Evolutionary conservation across 2,329 filamentous ascomycete species (phyloP).

Genomic region (Leptographium lundbergii): DNA sequence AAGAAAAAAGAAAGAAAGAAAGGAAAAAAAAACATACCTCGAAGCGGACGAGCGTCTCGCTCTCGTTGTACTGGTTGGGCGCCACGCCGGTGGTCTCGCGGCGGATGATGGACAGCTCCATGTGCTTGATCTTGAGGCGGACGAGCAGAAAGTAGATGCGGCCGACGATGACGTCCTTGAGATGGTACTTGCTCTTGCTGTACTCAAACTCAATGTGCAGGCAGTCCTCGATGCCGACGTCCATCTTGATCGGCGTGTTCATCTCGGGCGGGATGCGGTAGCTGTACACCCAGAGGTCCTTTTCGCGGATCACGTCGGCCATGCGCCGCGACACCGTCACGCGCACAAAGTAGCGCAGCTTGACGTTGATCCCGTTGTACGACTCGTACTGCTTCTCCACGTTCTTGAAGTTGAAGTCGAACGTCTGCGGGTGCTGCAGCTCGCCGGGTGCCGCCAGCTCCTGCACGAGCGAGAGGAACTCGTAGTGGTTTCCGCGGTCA

Average conservation of each 20-base stretch:
- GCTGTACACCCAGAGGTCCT: constrained; percentile 99
- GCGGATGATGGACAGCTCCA: constrained; percentile 96
- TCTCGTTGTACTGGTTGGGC: constrained; percentile 99
- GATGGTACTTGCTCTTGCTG: constrained; percentile 96
- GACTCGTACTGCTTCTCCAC: constrained; percentile 99
- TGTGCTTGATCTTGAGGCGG: constrained; percentile 97
- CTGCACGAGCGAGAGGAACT: constrained; percentile 94
- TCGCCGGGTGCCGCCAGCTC: constrained; percentile 94
- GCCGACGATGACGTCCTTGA: constrained; percentile 98
- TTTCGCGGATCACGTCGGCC: constrained; percentile 96
- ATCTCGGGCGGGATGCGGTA: constrained; percentile 97
- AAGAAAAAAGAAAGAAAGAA: not conserved
- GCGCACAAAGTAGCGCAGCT: constrained; percentile 94
- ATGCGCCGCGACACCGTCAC: constrained; percentile 94
- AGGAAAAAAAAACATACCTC: constrained; percentile 43
- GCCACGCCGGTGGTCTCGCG: constrained; percentile 92
- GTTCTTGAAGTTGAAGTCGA: constrained; percentile 99
- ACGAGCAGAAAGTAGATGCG: constrained; percentile 97
- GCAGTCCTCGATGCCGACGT: constrained; percentile 98
- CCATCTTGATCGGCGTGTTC: constrained; percentile 99
- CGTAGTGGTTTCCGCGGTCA: constrained; percentile 97
- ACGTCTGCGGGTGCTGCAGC: constrained; percentile 95
- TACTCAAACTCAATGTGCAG: constrained; percentile 99
- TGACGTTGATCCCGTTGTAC: constrained; percentile 99
- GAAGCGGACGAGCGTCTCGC: constrained; percentile 92